Evolutionary conservation across 306 rosid genomes (phyloP).

Genomic region (Erythrophleum fordii): DNA sequence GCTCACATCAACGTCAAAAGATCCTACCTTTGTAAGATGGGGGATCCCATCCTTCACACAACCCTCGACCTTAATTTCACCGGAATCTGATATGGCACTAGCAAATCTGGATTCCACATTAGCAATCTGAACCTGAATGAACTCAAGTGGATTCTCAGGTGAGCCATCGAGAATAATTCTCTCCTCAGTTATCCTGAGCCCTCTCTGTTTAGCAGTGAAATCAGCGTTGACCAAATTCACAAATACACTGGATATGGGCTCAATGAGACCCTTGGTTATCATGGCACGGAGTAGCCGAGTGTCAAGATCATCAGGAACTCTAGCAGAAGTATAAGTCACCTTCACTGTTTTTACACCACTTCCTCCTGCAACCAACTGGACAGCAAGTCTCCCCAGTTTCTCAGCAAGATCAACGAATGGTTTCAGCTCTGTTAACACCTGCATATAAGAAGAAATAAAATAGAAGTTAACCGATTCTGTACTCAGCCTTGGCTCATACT

Average conservation of each 20-base stretch:
- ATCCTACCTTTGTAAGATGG: constrained; percentile 92
- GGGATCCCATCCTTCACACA: constrained; percentile 90
- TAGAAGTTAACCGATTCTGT: background rate
- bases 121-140: constrained; percentile 88
- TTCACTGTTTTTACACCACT: constrained; percentile 92
- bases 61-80: constrained; percentile 90
- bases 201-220: constrained; percentile 97
- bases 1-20: constrained; percentile 95
- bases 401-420: constrained; percentile 94
- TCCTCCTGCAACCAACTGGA: constrained; percentile 97
- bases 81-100: constrained; percentile 86
- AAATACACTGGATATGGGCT: constrained; percentile 89
- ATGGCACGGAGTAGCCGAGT: constrained; percentile 97
- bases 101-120: constrained; percentile 94
- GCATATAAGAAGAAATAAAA: constrained; percentile 33
- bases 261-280: constrained; percentile 97
- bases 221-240: constrained; percentile 97
- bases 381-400: constrained; percentile 93
- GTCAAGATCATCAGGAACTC: constrained; percentile 98
- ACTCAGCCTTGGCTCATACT: background rate
- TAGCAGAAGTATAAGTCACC: constrained; percentile 83
- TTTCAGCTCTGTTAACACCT: constrained; percentile 87
- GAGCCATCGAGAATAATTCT: constrained; percentile 79
- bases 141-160: constrained; percentile 86
- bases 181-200: constrained; percentile 88